A percentile compares a stretch with the other conserved stretches of the same genome.
These are phyloP conservation scores for Diaporthe sp. DNA, from an alignment of 2,329 filamentous ascomycete species.

Conservation along the genomic window DNA sequence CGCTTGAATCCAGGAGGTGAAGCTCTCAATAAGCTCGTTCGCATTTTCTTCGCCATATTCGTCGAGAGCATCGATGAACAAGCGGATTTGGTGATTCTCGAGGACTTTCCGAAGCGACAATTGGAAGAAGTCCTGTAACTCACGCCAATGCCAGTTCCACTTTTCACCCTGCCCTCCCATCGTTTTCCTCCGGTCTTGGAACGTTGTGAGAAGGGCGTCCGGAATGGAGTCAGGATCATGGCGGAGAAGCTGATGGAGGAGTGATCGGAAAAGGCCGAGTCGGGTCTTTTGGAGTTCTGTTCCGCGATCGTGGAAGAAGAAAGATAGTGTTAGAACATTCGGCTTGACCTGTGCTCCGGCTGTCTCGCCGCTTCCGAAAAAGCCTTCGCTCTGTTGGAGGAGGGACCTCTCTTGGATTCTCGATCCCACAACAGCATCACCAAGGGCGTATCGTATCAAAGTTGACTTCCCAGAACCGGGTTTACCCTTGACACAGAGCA, in stretches of 20 bases:
- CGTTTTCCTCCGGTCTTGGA: conserved; percentile 30
- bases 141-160: conserved; percentile 48
- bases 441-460: conserved; percentile 50
- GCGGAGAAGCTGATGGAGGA: conserved; percentile 51
- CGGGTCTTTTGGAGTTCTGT: conserved; percentile 49
- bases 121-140: conserved; percentile 44
- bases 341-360: not conserved
- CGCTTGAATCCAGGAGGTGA: conserved; percentile 45
- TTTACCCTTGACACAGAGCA: conserved; percentile 57
- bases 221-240: conserved; percentile 43
- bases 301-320: conserved; percentile 55
- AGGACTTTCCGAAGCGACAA: conserved; percentile 44
- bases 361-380: not conserved
- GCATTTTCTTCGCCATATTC: conserved; percentile 49
- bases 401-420: too few relatives aligned
- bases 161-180: conserved; percentile 41
- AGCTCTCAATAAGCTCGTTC: conserved; percentile 38
- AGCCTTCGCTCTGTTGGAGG: too few relatives aligned
- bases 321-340: conserved; percentile 44
- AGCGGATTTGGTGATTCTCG: conserved; percentile 41
- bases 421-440: not conserved
- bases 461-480: conserved; percentile 46
- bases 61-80: conserved; percentile 54
- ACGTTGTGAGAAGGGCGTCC: conserved; percentile 42
- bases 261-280: conserved; percentile 52